Conservation (phyloP, 2,329 filamentous ascomycete species). For the Leptodontidium sp. region DNA sequence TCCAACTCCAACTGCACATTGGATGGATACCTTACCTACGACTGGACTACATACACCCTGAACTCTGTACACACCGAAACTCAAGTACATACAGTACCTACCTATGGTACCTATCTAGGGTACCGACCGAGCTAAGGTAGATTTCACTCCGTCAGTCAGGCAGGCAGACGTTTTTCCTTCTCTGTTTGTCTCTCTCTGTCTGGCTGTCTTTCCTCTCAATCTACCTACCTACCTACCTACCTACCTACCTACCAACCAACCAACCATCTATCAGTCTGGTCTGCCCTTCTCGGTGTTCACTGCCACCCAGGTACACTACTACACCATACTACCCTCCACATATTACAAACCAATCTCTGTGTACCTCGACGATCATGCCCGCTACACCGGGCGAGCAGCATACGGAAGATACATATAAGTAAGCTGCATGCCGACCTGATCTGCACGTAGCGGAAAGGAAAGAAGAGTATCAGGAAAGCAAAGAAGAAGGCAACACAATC, state of each 20-base stretch:
- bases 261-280: not conserved
- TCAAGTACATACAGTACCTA: constrained; percentile 11
- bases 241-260: no score
- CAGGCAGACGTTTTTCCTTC: constrained; percentile 27
- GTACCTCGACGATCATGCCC: constrained; percentile 15
- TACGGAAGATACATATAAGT: constrained; percentile 3
- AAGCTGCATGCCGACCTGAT: constrained; percentile 11
- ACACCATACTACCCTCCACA: no score
- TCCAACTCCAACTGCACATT: no score
- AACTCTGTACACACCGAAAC: constrained; percentile 32
- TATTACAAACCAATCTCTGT: not conserved
- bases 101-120: not conserved
- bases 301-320: not conserved
- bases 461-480: not conserved
- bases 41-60: not conserved
- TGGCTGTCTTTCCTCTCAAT: not conserved
- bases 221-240: no score
- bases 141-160: constrained; percentile 13
- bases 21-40: no score
- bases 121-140: constrained; percentile 13
- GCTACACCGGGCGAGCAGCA: constrained; percentile 5
- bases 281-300: not conserved
- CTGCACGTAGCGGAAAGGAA: not conserved
- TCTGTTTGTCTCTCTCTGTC: constrained; percentile 5
- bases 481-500: not conserved